Base-by-base conservation (phyloP, 148 eudicot genomes). In the Limonium bicolor region DNA sequence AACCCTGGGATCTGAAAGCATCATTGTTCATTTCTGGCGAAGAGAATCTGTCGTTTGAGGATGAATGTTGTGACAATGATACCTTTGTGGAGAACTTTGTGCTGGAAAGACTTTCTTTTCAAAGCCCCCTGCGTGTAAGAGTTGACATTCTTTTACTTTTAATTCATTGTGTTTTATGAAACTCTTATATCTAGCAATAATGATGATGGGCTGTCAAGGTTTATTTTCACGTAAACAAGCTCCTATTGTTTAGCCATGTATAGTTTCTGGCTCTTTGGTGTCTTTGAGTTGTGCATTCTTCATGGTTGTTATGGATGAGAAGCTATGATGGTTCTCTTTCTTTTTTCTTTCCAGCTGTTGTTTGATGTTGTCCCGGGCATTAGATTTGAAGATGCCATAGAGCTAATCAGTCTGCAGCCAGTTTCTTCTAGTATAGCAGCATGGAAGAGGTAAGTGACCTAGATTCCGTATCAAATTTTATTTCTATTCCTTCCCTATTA, bases 21-120 rank as follows among this genome's bases (percentile, higher is more conserved):
- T 80, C 99, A 18, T 38, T 84, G 27, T 63, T 82, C 42, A 62
- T 90, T 61, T 77, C 93, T 59, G 80, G 88, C 15, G 68, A 71
- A 70, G 82, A 71, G 39, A 53, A 68, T 26, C 46, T 35, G 44
- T 70, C 55, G 18, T 32, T 51, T 41, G 56, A 45, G 48, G 67
- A 54, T 52, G 78, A 72, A 51, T 56, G 47, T 75, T 56, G 60
- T 45, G 62, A 52, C 31, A 60, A 62, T 60, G 99, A 90, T 71
- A 84, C 99, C 38, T 90, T 90, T 57, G 95, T 90, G 41, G 93
- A 90, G 64, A 90, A 84, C 57, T 81, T 90, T 69, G 87, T 84
- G 51, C 66, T 90, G 53, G 99, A 90, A 75, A 78, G 99, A 66
- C 61, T 90, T 42, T 84, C 99, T 34, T 61, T 75, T 53, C 93